Conservation (phyloP, 495 filamentous ascomycete species). For the Mycothermus thermophilus region DNA sequence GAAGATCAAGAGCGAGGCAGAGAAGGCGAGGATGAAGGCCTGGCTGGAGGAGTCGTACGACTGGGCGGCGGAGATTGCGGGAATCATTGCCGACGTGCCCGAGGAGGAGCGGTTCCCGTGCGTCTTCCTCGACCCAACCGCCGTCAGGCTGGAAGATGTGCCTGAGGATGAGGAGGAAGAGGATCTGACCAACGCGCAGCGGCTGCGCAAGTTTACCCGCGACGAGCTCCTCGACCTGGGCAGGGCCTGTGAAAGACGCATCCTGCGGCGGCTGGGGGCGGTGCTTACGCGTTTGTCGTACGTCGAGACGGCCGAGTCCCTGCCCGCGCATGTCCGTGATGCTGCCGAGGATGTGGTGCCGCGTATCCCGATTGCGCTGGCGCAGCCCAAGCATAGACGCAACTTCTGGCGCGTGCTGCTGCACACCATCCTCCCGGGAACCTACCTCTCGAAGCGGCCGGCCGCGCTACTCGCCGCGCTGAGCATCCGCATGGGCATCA, state of each 20-base stretch:
- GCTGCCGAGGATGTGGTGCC: constrained; percentile 14
- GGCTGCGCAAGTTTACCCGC: constrained; percentile 23
- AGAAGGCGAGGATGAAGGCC: constrained; percentile 24
- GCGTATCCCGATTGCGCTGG: constrained; percentile 27
- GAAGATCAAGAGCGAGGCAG: constrained; percentile 11
- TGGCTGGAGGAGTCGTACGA: constrained; percentile 39
- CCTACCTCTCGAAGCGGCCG: constrained; percentile 26
- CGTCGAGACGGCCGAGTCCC: constrained; percentile 21
- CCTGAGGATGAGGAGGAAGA: constrained; percentile 8
- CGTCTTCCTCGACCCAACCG: constrained; percentile 35
- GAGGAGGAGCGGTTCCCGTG: constrained; percentile 34
- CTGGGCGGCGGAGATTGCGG: constrained; percentile 24
- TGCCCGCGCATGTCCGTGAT: constrained; percentile 27
- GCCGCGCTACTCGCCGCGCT: constrained; percentile 33
- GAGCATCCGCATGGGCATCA: constrained; percentile 28
- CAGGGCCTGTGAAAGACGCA: constrained; percentile 29
- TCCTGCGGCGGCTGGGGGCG: constrained; percentile 27
- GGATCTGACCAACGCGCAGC: constrained; percentile 9
- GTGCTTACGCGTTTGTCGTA: constrained; percentile 31
- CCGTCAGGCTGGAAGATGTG: constrained; percentile 21
- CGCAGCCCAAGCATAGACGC: constrained; percentile 12
- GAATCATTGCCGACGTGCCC: constrained; percentile 30
- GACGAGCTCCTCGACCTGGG: constrained; percentile 34
- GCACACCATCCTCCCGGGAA: constrained; percentile 31
- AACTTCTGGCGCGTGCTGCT: constrained; percentile 33